Evolutionary conservation across 1,284 basidiomycete genomes (phyloP).

Genomic region (Apiotrichum siamense): DNA sequence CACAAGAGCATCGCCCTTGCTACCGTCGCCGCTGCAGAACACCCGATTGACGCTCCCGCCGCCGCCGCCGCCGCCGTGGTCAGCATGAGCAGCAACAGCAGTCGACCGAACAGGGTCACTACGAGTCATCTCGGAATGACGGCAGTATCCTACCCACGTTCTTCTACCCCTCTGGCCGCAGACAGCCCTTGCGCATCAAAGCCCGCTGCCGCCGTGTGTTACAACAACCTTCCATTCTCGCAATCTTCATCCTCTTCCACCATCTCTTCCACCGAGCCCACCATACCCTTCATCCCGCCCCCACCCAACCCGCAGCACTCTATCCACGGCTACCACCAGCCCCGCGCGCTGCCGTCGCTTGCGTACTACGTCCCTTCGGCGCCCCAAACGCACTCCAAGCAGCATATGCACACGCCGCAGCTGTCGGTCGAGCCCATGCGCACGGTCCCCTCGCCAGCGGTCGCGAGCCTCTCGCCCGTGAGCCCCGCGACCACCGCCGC

Average conservation of each 20-base stretch:
- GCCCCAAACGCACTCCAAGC: not conserved
- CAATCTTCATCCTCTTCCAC: too few species aligned
- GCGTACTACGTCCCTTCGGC: not conserved
- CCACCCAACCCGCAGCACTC: not conserved
- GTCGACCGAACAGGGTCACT: too few species aligned
- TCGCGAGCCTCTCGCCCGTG: not conserved
- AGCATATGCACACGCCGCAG: not conserved
- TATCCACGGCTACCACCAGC: not conserved
- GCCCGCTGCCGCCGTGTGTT: too few species aligned
- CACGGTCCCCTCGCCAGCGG: not conserved
- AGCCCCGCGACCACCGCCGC: not conserved
- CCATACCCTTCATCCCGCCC: not conserved
- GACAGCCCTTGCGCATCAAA: too few species aligned
- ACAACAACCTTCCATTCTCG: too few species aligned
- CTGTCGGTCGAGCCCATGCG: constrained; percentile 5
- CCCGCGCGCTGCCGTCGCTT: not conserved
- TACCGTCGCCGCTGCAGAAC: too few species aligned
- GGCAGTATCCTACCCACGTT: too few species aligned
- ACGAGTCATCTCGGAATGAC: not conserved
- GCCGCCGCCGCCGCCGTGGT: too few species aligned
- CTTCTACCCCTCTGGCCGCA: too few species aligned
- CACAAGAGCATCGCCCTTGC: too few species aligned
- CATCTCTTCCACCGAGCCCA: not conserved
- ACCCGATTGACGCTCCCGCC: too few species aligned
- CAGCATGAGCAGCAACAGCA: not conserved